Conservation (phyloP, 2,329 filamentous ascomycete genomes). For the Aspergillus ruber region DNA sequence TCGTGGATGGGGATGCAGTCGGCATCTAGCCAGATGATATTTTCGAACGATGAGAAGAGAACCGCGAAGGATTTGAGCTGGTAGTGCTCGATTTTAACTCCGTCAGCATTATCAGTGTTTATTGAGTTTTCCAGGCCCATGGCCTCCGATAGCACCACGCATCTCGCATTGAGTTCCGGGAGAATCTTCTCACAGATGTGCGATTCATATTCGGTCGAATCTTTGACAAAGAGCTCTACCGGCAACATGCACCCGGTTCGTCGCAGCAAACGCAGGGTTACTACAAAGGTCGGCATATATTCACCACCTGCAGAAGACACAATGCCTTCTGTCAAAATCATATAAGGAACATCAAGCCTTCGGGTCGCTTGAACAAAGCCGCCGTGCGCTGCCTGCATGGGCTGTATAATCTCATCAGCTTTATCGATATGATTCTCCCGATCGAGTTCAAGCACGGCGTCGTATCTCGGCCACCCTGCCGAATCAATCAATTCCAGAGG, state of each 20-base stretch:
- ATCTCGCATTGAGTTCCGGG: conserved; percentile 30
- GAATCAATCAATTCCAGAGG: conserved; percentile 5
- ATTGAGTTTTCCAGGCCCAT: conserved; percentile 37
- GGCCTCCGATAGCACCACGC: conserved; percentile 33
- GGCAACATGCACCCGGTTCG: conserved; percentile 43
- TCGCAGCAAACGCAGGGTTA: conserved; percentile 43
- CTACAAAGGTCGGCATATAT: conserved; percentile 42
- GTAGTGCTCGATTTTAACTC: conserved; percentile 33
- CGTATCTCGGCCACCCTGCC: conserved; percentile 9
- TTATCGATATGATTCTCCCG: conserved; percentile 22
- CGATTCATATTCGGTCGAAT: conserved; percentile 26
- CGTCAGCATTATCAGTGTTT: neutral
- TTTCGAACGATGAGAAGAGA: conserved; percentile 51
- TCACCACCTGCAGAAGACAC: conserved; percentile 42
- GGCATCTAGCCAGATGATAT: conserved; percentile 51
- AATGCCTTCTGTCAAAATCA: conserved; percentile 34
- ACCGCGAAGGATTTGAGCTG: conserved; percentile 52
- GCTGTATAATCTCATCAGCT: conserved; percentile 19
- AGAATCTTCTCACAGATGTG: conserved; percentile 30
- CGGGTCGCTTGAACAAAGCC: conserved; percentile 27
- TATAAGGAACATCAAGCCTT: conserved; percentile 18
- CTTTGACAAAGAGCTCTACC: conserved; percentile 34
- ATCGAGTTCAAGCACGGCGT: conserved; percentile 9
- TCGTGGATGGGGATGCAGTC: conserved; percentile 46
- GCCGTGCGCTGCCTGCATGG: conserved; percentile 26